These are phyloP conservation scores for Forsythia suspensa DNA, from an alignment of 257 asterid species.

Conservation along the genomic window DNA sequence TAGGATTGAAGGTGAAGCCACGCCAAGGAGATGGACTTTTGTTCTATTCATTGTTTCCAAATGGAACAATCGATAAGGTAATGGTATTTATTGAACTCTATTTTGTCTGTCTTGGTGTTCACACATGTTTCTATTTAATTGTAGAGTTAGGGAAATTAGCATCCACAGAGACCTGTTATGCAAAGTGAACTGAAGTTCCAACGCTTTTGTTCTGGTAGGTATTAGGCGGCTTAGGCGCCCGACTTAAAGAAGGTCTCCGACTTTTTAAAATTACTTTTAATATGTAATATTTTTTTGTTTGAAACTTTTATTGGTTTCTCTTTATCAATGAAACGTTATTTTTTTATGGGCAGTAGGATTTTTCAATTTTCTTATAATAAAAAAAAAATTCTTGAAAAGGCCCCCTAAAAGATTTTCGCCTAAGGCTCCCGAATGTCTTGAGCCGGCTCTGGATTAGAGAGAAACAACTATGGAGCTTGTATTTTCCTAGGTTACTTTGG, in stretches of 20 bases:
- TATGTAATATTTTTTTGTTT: too few relatives aligned
- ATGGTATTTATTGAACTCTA: not conserved
- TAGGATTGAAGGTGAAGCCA: conserved; percentile 84
- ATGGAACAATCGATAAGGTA: conserved; percentile 77
- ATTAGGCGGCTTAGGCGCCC: too few relatives aligned
- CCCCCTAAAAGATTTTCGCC: too few relatives aligned
- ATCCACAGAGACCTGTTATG: not conserved
- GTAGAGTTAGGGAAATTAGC: not conserved
- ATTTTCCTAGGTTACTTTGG: too few relatives aligned
- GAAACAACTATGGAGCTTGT: not conserved
- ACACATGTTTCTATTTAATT: not conserved
- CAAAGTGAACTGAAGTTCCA: not conserved
- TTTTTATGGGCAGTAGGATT: too few relatives aligned
- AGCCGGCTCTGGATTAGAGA: not conserved
- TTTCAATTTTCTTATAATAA: too few relatives aligned
- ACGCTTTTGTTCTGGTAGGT: not conserved
- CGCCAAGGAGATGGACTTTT: conserved; percentile 86
- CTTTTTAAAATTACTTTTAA: too few relatives aligned
- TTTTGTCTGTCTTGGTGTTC: not conserved
- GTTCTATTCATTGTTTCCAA: conserved; percentile 71
- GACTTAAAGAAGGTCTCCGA: too few relatives aligned
- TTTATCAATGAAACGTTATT: too few relatives aligned
- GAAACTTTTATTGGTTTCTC: too few relatives aligned
- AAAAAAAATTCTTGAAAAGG: too few relatives aligned
- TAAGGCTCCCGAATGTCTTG: too few relatives aligned